phyloP scores from a whole-genome alignment of 768 basidiomycete genomes.

The Lactifluus pinguis region DNA sequence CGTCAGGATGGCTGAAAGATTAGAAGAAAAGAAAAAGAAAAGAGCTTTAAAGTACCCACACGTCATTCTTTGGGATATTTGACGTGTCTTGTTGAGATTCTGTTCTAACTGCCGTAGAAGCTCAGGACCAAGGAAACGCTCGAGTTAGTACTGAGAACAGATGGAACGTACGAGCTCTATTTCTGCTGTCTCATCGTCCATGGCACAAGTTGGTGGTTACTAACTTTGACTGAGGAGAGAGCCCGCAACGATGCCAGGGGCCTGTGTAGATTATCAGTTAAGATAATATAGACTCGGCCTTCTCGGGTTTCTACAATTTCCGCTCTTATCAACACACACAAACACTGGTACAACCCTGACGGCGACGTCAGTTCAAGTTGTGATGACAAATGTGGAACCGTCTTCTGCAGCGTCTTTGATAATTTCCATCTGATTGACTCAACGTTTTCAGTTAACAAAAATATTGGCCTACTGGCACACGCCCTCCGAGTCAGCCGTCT shows the following conservation, averaged over 20 bases:
- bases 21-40: not conserved
- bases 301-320: no score
- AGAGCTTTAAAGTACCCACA: constrained; percentile 36
- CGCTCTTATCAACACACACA: no score
- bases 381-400: no score
- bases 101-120: constrained; percentile 58
- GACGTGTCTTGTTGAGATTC: constrained; percentile 77
- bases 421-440: no score
- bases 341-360: no score
- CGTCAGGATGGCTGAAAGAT: constrained; percentile 62
- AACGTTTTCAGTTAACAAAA: no score
- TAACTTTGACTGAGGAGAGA: no score
- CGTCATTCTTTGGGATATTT: constrained; percentile 80
- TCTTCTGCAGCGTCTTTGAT: no score
- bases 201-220: constrained; percentile 13
- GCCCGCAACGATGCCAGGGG: no score
- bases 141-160: not conserved
- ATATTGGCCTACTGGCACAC: no score
- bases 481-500: no score
- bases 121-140: not conserved
- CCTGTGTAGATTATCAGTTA: not conserved
- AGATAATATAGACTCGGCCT: not conserved
- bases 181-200: constrained; percentile 63
- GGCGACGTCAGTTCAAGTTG: no score
- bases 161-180: constrained; percentile 35